phyloP scores from a whole-genome alignment of 1,284 basidiomycete genomes.

The Tremellales sp. region DNA sequence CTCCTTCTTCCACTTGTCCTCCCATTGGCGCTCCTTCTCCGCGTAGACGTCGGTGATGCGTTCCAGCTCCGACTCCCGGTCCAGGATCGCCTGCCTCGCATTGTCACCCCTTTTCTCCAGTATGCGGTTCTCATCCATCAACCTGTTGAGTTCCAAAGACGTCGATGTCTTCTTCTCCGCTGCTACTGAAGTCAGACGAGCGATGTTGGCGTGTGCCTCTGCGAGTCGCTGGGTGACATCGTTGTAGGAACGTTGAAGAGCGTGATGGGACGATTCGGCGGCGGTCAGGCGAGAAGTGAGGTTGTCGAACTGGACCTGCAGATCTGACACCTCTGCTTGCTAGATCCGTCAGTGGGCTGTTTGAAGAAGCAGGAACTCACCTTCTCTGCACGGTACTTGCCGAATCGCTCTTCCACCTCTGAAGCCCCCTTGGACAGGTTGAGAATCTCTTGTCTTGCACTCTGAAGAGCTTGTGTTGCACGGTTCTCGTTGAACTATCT shows the following conservation, averaged over 20 bases:
- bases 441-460: slow-evolving; percentile 36
- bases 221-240: slow-evolving; percentile 38
- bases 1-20: slow-evolving; percentile 48
- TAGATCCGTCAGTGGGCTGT: slow-evolving; percentile 10
- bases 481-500: slow-evolving; percentile 41
- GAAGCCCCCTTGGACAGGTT: slow-evolving; percentile 31
- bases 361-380: slow-evolving; percentile 15
- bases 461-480: slow-evolving; percentile 31
- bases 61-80: slow-evolving; percentile 45
- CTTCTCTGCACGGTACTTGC: slow-evolving; percentile 37
- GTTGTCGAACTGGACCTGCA: slow-evolving; percentile 35
- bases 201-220: slow-evolving; percentile 40
- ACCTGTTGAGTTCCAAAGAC: slow-evolving; percentile 33
- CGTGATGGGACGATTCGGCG: slow-evolving; percentile 25
- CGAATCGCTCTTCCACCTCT: slow-evolving; percentile 40
- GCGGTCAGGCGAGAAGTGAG: slow-evolving; percentile 28
- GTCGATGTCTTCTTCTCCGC: slow-evolving; percentile 39
- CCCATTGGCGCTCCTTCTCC: slow-evolving; percentile 45
- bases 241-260: slow-evolving; percentile 39
- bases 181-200: slow-evolving; percentile 39
- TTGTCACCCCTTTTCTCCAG: slow-evolving; percentile 40
- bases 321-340: slow-evolving; percentile 37
- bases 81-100: slow-evolving; percentile 35
- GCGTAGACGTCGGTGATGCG: slow-evolving; percentile 38
- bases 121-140: slow-evolving; percentile 37